Percentiles rank a stretch among this genome's conserved stretches.
Evolutionary conservation across 2,329 filamentous ascomycete genomes (phyloP).

Genomic region (Corynespora cassiicola): DNA sequence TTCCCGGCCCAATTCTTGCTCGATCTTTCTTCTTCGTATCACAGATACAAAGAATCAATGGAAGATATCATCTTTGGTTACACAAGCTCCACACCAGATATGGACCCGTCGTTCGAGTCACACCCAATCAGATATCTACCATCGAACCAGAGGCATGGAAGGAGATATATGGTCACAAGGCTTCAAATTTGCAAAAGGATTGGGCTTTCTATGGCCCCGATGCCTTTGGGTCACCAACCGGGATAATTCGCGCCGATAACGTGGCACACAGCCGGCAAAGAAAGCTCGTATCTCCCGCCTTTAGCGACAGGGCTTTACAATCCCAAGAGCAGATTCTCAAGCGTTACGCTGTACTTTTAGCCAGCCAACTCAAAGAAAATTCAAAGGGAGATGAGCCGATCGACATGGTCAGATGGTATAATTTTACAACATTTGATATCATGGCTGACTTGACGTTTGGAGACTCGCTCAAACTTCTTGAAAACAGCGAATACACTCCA

Average conservation of each 20-base stretch:
- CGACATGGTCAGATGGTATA: constrained; percentile 32
- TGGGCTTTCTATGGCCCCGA: constrained; percentile 39
- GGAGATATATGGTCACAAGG: constrained; percentile 48
- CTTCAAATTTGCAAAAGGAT: constrained; percentile 38
- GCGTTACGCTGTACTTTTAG: constrained; percentile 44
- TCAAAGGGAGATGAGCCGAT: constrained; percentile 9
- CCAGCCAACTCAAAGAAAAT: constrained; percentile 41
- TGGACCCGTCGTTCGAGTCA: constrained; percentile 46
- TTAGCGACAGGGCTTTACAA: constrained; percentile 45
- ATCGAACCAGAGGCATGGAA: constrained; percentile 43
- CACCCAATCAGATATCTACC: constrained; percentile 47
- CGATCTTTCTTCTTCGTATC: constrained; percentile 32
- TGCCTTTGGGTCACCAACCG: constrained; percentile 28
- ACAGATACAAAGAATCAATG: constrained; percentile 22
- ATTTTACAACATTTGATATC: constrained; percentile 33
- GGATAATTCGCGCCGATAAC: constrained; percentile 38
- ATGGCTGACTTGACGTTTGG: constrained; percentile 40
- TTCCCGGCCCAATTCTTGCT: constrained; percentile 45
- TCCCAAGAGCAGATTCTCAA: constrained; percentile 45
- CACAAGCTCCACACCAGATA: constrained; percentile 43
- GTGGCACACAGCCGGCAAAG: constrained; percentile 41
- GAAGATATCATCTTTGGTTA: constrained; percentile 19
- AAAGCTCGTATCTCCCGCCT: constrained; percentile 44
- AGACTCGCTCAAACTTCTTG: constrained; percentile 28
- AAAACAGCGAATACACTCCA: constrained; percentile 21